phyloP scores from a whole-genome alignment of 2,329 filamentous ascomycete genomes.

The Neoarthrinium moseri region DNA sequence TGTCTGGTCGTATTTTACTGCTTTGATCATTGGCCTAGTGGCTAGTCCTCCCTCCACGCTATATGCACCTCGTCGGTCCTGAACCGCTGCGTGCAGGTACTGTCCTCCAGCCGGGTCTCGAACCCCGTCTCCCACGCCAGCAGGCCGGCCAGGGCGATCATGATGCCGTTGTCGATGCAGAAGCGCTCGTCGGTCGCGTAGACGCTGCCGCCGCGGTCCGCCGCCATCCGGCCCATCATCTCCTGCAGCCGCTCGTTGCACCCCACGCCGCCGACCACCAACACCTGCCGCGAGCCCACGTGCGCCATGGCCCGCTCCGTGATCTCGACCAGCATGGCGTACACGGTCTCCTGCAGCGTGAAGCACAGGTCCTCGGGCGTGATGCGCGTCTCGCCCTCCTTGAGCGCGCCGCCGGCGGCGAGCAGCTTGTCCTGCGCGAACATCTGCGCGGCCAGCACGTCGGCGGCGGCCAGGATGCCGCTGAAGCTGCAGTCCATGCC shows the following conservation, averaged over 20 bases:
- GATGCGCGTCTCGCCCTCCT: constrained; percentile 54
- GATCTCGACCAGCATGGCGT: constrained; percentile 96
- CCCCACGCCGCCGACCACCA: constrained; percentile 94
- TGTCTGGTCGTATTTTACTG: too few species aligned
- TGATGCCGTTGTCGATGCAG: constrained; percentile 98
- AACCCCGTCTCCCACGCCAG: constrained; percentile 82
- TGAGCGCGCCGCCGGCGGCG: constrained; percentile 19
- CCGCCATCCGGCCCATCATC: constrained; percentile 98
- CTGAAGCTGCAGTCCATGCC: constrained; percentile 98
- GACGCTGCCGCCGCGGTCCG: constrained; percentile 82
- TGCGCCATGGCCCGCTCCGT: constrained; percentile 98
- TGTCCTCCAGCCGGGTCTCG: constrained; percentile 73
- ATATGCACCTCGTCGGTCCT: constrained; percentile 80
- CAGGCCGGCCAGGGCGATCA: constrained; percentile 96
- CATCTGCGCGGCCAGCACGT: constrained; percentile 74
- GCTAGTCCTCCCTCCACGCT: constrained; percentile 64
- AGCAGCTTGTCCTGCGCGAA: constrained; percentile 36
- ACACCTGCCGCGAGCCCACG: constrained; percentile 83
- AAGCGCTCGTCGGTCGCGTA: constrained; percentile 96
- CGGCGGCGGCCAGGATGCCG: constrained; percentile 82
- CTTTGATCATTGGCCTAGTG: background rate
- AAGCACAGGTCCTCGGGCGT: constrained; percentile 89
- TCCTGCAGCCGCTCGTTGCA: constrained; percentile 93
- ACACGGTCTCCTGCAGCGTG: constrained; percentile 92
- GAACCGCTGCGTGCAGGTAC: constrained; percentile 81